Base-by-base conservation (phyloP, 306 rosid genomes). In the Cucurbita argyrosperma region DNA sequence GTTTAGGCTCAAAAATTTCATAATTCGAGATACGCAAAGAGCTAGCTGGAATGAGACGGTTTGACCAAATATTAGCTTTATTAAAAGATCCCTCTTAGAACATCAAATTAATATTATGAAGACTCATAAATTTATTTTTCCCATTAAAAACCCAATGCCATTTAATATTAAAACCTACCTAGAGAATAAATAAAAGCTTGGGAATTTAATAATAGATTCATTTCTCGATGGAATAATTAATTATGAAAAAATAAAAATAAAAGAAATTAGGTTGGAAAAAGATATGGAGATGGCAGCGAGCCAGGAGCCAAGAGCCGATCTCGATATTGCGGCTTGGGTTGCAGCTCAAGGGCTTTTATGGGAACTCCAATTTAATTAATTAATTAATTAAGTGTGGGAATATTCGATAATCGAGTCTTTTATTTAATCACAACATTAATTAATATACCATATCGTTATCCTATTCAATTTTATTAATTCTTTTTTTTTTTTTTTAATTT, bases 321-420 rank as follows among this genome's bases (percentile, higher is more conserved):
- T 35, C 71, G 18, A 64, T n/a, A 64, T n/a, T 42, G 26, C 18
- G 35, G 26, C 43, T 13, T 3, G 10, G 18, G 69, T 63, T 63
- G 71, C 35, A 64, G 71, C 71, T 64, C 71, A 64, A 64, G 71
- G 71, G 30, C 16, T 30, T 30, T 30, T 30, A 30, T 30, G 35
- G 35, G 35, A 30, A 30, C 51, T 11, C 50, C 0, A 18, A 42
- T 64, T 64, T 42, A n/a, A 2, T 30, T 42, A 64, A 2, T 30
- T 64, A 2, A 64, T 64, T 42, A 40, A 63, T 75, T 63, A 67
- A 80, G 85, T 90, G 85, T 85, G 95, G 83, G 82, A 86, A 89
- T 89, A 89, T 82, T 89, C 95, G 85, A 74, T 62, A 82, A 79
- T 78, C 83, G 83, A 63, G 81, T 74, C 26, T 74, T 54, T 51